A percentile compares a stretch with the other conserved stretches of the same genome.
Evolutionary conservation across 2,329 filamentous ascomycete genomes (phyloP).

Genomic region (Fusarium sp.): DNA sequence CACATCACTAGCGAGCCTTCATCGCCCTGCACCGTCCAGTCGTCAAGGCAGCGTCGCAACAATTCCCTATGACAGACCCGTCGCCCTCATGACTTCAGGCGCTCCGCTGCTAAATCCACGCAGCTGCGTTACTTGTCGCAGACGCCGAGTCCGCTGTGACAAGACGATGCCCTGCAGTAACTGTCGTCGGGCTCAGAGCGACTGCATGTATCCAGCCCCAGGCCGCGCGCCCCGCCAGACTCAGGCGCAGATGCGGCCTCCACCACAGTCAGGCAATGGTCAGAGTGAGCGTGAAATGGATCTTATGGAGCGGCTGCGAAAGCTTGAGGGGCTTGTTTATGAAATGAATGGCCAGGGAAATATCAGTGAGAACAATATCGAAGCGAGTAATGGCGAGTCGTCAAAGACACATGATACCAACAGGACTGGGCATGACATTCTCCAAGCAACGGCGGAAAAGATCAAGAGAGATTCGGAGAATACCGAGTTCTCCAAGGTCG

Average conservation of each 20-base stretch:
- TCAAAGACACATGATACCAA: constrained; percentile 2
- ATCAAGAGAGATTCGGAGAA: constrained; percentile 42
- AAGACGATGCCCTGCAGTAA: constrained; percentile 75
- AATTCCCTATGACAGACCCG: constrained; percentile 38
- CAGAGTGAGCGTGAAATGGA: constrained; percentile 73
- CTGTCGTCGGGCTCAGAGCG: constrained; percentile 69
- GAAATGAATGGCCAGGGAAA: constrained; percentile 69
- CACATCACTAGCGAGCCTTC: constrained; percentile 15
- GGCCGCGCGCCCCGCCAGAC: constrained; percentile 77
- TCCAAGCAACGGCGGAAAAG: constrained; percentile 34
- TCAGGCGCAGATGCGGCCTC: constrained; percentile 67
- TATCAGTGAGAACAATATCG: neutral
- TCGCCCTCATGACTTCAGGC: constrained; percentile 43
- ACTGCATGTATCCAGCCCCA: constrained; percentile 80
- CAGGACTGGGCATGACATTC: constrained; percentile 12
- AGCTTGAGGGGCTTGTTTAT: constrained; percentile 80
- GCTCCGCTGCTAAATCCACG: constrained; percentile 58
- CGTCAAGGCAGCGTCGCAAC: constrained; percentile 28
- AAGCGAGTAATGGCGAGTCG: neutral
- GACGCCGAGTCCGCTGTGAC: constrained; percentile 80
- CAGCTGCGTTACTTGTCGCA: constrained; percentile 63
- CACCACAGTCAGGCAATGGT: constrained; percentile 61
- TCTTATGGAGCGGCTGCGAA: constrained; percentile 76
- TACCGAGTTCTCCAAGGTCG: constrained; percentile 60
- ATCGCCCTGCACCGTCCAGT: constrained; percentile 18